Evolutionary conservation across 148 eudicot species (phyloP).

Genomic region (Cornus suecica): DNA sequence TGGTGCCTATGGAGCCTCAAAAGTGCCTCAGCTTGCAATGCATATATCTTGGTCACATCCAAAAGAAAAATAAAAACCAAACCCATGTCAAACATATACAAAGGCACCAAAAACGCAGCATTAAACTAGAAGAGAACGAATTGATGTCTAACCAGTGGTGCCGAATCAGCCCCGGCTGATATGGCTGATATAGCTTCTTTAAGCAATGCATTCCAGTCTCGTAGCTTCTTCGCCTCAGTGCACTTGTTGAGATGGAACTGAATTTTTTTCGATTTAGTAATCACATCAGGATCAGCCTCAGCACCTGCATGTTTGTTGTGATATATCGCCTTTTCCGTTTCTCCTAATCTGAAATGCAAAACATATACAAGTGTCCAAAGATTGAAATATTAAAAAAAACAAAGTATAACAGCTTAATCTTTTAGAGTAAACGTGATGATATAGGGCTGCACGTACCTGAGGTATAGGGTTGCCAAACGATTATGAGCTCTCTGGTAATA

Average conservation of each 20-base stretch:
- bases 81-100: neutral
- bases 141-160: constrained; percentile 57
- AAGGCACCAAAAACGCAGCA: neutral
- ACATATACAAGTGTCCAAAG: neutral
- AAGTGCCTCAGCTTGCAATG: constrained; percentile 84
- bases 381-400: no score
- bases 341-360: constrained; percentile 68
- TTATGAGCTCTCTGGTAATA: constrained; percentile 85
- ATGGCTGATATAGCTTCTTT: constrained; percentile 55
- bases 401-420: no score
- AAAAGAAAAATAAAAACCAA: constrained; percentile 1
- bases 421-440: no score
- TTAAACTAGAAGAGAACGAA: neutral
- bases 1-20: constrained; percentile 68
- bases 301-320: constrained; percentile 80
- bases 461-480: constrained; percentile 77
- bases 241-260: constrained; percentile 62
- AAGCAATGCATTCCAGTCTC: constrained; percentile 78
- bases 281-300: constrained; percentile 81
- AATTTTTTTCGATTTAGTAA: constrained; percentile 53
- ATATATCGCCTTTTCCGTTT: constrained; percentile 66
- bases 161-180: constrained; percentile 80
- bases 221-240: constrained; percentile 66
- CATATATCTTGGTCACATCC: constrained; percentile 42
- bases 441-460: constrained; percentile 50